Conservation (phyloP, 495 filamentous ascomycete genomes). For the Friedmanniomyces endolithicus region DNA sequence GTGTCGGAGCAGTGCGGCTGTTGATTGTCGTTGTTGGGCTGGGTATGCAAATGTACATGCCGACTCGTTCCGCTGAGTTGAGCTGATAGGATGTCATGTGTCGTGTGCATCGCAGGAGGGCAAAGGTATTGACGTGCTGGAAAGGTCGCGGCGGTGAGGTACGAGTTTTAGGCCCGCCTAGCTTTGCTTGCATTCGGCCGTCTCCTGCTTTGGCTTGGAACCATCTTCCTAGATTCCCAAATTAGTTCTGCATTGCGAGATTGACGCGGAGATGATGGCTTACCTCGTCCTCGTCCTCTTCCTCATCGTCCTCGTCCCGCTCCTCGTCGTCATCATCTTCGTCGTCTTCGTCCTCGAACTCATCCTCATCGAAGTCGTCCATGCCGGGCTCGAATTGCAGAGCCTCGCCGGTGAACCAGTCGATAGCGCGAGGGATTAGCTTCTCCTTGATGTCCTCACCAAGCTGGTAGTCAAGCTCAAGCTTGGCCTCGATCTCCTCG, state of each 20-base stretch:
- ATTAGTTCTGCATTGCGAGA: constrained; percentile 1
- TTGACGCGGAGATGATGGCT: background rate
- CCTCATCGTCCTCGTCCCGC: constrained; percentile 78
- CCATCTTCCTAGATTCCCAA: constrained; percentile 59
- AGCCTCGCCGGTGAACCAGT: constrained; percentile 99
- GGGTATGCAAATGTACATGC: background rate
- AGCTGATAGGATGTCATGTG: background rate
- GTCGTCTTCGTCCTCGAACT: constrained; percentile 79
- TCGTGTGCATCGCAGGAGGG: background rate
- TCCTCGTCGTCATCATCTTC: constrained; percentile 82
- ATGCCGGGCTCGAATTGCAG: constrained; percentile 92
- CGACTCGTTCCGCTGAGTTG: background rate
- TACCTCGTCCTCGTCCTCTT: constrained; percentile 92
- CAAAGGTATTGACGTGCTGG: no score
- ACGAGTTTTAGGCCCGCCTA: constrained; percentile 26
- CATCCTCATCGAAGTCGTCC: constrained; percentile 72
- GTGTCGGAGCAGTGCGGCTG: background rate
- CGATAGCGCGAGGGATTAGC: constrained; percentile 93
- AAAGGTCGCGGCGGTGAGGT: background rate
- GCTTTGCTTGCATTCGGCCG: constrained; percentile 99
- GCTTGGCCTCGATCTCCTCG: constrained; percentile 88
- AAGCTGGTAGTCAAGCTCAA: constrained; percentile 97
- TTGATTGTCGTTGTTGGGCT: no score
- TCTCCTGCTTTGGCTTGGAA: constrained; percentile 95
- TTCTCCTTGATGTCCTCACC: constrained; percentile 99